Base-by-base conservation (phyloP, 1,284 basidiomycete genomes). In the Pyrrhoderma noxium region DNA sequence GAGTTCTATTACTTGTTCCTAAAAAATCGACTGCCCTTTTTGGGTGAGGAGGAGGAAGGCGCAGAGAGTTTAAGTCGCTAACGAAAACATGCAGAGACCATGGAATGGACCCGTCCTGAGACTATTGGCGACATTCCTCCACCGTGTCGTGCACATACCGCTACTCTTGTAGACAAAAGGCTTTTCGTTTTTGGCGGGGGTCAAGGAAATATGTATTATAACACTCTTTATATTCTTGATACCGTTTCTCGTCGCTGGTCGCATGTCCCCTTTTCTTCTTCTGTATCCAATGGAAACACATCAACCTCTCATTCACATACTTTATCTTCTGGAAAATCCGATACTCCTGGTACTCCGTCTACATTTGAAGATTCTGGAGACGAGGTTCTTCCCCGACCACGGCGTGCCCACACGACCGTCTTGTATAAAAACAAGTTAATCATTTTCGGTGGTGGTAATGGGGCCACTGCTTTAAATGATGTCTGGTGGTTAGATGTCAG, bases 361-460 rank as follows among this genome's bases (percentile, higher is more conserved):
- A 14, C 58, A 61, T 4, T 27, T 23, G 45, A 44, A 40, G 49
- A 54, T 21, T 21, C 38, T 16, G 38, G 38, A 16, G 38, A 40
- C 5, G 56, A 39, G 57, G 70, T n/a, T 62, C 65, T 64, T 67
- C 93, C 55, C 64, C 83, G 54, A 7, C 82, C 88, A 1, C 79
- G 93, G 8, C 80, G 93, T 25, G 92, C 93, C 2, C 93, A 96
- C 65, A 91, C 90, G 0, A 81, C 89, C 1, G 88, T 93, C 21
- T 70, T 82, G 31, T 84, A 90, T 62, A 72, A 75, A 40, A 76
- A 79, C 51, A 85, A 80, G 61, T 75, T 96, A 0, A 8, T 40
- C 16, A 89, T 89, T 71, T 96, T 96, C 62, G 93, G 93, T 3
- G 93, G 93, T 18, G 93, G 93, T 2, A 94, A 93, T 56, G 93